These are phyloP conservation scores for Rhodomyrtus psidioides DNA, from an alignment of 441 rosid species.

Conservation along the genomic window DNA sequence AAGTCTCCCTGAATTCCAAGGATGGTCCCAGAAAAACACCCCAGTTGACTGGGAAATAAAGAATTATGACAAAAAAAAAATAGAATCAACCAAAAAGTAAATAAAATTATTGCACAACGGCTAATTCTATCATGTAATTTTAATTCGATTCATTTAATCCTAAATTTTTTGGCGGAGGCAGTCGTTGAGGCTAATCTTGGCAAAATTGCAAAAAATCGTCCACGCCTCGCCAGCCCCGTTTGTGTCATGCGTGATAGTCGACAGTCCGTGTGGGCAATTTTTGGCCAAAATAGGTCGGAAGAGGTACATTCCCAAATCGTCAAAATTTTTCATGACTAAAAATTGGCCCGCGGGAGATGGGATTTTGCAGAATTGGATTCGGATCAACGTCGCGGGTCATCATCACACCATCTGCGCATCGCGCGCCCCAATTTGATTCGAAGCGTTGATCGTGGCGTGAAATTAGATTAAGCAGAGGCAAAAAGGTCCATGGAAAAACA, in stretches of 20 bases:
- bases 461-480: not conserved
- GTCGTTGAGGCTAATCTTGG: not conserved
- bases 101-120: fast-evolving
- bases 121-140: fast-evolving
- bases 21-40: not conserved
- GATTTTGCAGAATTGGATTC: not conserved
- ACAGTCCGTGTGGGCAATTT: not conserved
- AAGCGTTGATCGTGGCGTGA: not conserved
- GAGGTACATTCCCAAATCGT: fast-evolving
- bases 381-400: not conserved
- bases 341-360: not conserved
- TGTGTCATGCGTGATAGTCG: too few relatives aligned
- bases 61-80: not conserved
- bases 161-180: fast-evolving
- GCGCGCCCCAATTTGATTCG: not conserved
- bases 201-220: not conserved
- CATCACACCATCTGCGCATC: not conserved
- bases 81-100: not conserved
- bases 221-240: fast-evolving
- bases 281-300: fast-evolving
- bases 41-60: not conserved
- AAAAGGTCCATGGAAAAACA: not conserved
- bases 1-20: not conserved
- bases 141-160: fast-evolving
- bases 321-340: not conserved